Percentiles rank a stretch among this genome's conserved stretches.
Evolutionary conservation across 1,284 basidiomycete species (phyloP).

Genomic region (Gastroboletus turbinatus): DNA sequence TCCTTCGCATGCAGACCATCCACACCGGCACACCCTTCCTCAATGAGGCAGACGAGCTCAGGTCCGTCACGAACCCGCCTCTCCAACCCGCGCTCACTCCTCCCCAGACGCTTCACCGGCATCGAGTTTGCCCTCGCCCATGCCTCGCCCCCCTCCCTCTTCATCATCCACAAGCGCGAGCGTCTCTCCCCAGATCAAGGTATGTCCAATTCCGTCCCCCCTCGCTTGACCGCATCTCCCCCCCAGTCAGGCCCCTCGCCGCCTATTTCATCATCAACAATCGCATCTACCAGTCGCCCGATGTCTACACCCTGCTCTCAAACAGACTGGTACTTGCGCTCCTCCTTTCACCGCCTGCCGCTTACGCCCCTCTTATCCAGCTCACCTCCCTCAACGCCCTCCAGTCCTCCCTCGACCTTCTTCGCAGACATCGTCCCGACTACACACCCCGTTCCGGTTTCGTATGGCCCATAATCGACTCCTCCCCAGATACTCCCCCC

Average conservation of each 20-base stretch:
- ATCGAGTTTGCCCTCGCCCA: conserved; percentile 82
- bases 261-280: conserved; percentile 86
- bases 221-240: neutral
- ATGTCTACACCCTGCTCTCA: conserved; percentile 78
- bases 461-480: conserved; percentile 73
- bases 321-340: conserved; percentile 62
- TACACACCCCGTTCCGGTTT: conserved; percentile 80
- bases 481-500: conserved; percentile 41
- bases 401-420: conserved; percentile 68
- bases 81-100: neutral
- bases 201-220: conserved; percentile 34
- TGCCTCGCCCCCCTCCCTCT: conserved; percentile 72
- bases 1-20: conserved; percentile 86
- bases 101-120: conserved; percentile 71
- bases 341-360: neutral
- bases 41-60: conserved; percentile 80
- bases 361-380: conserved; percentile 37
- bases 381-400: conserved; percentile 70
- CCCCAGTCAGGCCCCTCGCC: conserved; percentile 65
- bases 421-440: conserved; percentile 69
- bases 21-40: conserved; percentile 68
- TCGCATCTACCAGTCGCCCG: conserved; percentile 83
- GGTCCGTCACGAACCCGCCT: conserved; percentile 42
- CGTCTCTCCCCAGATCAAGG: conserved; percentile 79
- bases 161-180: conserved; percentile 85